Percentiles rank a stretch among this genome's conserved stretches.
phyloP scores from a whole-genome alignment of 148 eudicot species.

The Rhododendron henanense region DNA sequence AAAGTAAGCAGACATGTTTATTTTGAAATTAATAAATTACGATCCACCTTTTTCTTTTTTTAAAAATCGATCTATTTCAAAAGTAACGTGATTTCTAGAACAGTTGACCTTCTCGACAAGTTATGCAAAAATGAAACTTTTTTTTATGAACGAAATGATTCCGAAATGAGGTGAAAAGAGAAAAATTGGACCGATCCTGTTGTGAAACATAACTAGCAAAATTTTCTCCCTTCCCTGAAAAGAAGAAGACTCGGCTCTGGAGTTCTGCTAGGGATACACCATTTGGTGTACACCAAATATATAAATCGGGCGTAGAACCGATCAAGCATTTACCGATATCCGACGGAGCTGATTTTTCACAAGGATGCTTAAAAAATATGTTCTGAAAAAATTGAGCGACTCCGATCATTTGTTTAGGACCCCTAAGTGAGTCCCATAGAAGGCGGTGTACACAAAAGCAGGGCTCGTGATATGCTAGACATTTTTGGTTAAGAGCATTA shows the following conservation, averaged over 20 bases:
- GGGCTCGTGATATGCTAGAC: constrained; percentile 6
- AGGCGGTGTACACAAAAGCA: too few relatives aligned
- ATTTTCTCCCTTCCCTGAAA: background rate
- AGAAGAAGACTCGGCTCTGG: background rate
- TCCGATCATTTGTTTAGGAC: too few relatives aligned
- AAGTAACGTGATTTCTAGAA: background rate
- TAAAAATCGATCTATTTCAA: background rate
- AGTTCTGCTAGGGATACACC: background rate
- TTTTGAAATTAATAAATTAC: background rate
- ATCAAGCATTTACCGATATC: too few relatives aligned
- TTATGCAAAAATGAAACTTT: background rate
- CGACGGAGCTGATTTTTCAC: too few relatives aligned
- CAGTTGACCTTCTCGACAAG: background rate
- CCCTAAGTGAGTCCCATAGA: too few relatives aligned
- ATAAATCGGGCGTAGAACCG: too few relatives aligned
- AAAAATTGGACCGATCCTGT: background rate
- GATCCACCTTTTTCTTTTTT: background rate
- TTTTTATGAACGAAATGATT: background rate
- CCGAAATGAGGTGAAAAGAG: background rate
- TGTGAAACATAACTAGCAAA: background rate
- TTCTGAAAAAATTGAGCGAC: too few relatives aligned
- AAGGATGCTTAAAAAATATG: too few relatives aligned
- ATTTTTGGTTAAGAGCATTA: background rate
- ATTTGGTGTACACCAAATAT: too few relatives aligned
- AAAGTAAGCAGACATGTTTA: background rate